Conservation (phyloP, 495 filamentous ascomycete genomes). For the Chaetomium fimeti region DNA sequence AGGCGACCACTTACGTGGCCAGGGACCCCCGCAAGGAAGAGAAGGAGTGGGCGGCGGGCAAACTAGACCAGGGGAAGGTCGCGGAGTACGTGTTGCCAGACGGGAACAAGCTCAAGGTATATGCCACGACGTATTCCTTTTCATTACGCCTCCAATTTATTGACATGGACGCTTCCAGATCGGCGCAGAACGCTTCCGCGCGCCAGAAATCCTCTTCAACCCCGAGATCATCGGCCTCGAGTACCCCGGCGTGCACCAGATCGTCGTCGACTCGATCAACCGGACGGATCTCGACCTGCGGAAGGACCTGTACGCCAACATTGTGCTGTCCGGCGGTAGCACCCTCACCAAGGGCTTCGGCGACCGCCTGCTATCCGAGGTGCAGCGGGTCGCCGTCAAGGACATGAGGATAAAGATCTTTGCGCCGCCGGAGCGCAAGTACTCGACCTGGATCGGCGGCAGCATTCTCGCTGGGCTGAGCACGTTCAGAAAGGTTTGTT, state of each 20-base stretch:
- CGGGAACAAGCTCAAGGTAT: slow-evolving; percentile 85
- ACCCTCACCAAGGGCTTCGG: slow-evolving; percentile 88
- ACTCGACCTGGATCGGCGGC: slow-evolving; percentile 97
- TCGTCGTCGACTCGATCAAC: slow-evolving; percentile 93
- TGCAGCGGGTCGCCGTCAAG: slow-evolving; percentile 89
- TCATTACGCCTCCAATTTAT: background rate
- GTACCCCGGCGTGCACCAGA: slow-evolving; percentile 95
- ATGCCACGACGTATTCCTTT: slow-evolving; percentile 24
- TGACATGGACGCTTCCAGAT: slow-evolving; percentile 50
- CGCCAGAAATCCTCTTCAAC: slow-evolving; percentile 96
- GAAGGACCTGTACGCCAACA: slow-evolving; percentile 91
- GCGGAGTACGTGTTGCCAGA: slow-evolving; percentile 89
- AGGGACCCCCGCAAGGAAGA: slow-evolving; percentile 89
- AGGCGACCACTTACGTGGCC: slow-evolving; percentile 89
- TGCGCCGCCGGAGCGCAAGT: slow-evolving; percentile 94
- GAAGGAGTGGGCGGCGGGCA: slow-evolving; percentile 82
- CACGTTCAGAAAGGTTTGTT: slow-evolving; percentile 91
- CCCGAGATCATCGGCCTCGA: slow-evolving; percentile 96
- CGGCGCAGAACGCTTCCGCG: slow-evolving; percentile 88
- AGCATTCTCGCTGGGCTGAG: slow-evolving; percentile 96
- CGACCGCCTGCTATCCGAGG: slow-evolving; percentile 86
- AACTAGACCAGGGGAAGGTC: slow-evolving; percentile 62
- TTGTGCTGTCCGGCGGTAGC: slow-evolving; percentile 92
- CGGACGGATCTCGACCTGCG: slow-evolving; percentile 96
- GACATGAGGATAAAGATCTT: slow-evolving; percentile 99